Conservation (phyloP, 805 yeast genomes). For the Wickerhamiella domercqiae region DNA sequence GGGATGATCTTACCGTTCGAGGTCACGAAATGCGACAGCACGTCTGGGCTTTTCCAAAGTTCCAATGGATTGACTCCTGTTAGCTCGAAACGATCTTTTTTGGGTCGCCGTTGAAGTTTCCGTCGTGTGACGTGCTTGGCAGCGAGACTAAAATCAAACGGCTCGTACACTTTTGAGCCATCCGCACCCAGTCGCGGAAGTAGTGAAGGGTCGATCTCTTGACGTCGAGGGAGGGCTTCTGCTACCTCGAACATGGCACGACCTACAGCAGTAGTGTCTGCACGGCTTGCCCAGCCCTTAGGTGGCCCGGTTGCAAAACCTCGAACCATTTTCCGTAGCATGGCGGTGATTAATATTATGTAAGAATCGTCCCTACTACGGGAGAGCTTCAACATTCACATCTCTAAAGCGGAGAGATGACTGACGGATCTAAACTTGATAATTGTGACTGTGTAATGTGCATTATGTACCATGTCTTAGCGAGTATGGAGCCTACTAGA, state of each 20-base stretch:
- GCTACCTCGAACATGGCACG: neutral
- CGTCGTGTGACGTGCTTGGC: constrained; percentile 26
- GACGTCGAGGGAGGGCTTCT: neutral
- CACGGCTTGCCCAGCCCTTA: neutral
- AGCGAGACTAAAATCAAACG: constrained; percentile 58
- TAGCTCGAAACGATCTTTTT: constrained; percentile 14
- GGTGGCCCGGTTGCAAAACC: neutral
- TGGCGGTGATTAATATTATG: no score
- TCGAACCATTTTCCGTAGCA: no score
- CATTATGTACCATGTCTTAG: no score
- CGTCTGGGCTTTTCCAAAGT: constrained; percentile 56
- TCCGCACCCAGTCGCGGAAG: neutral
- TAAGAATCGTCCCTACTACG: no score
- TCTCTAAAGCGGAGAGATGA: no score
- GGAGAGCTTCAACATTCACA: no score
- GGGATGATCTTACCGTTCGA: constrained; percentile 66
- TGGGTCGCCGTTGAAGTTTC: constrained; percentile 3
- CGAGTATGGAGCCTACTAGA: no score
- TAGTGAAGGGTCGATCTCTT: neutral
- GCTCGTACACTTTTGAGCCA: constrained; percentile 36
- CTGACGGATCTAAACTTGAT: no score
- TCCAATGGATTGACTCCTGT: constrained; percentile 40
- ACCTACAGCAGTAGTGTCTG: neutral
- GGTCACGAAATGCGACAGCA: constrained; percentile 49
- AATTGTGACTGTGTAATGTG: no score